phyloP scores from a whole-genome alignment of 257 asterid species.

The Craterostigma plantagineum region DNA sequence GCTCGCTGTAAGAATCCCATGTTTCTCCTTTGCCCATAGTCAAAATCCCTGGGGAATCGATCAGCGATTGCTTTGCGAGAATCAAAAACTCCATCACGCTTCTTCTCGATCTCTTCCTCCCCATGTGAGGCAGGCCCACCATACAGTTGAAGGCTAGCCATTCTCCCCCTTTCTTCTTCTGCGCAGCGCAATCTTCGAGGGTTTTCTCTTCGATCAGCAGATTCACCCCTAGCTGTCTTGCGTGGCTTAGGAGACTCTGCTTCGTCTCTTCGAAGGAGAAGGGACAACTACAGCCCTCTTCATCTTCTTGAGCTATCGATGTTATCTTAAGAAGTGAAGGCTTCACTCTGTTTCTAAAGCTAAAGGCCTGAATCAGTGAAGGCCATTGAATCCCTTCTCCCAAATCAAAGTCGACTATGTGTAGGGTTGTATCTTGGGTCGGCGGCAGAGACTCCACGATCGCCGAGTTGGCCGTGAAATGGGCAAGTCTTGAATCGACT shows the following conservation, averaged over 20 bases:
- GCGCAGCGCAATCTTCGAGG: slow-evolving; percentile 11
- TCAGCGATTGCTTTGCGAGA: slow-evolving; percentile 17
- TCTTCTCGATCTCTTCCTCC: slow-evolving; percentile 12
- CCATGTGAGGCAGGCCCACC: slow-evolving; percentile 40
- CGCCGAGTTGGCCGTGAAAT: slow-evolving; percentile 22
- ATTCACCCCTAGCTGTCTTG: slow-evolving; percentile 14
- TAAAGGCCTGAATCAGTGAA: slow-evolving; percentile 19
- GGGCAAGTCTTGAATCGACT: slow-evolving; percentile 28
- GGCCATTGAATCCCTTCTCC: slow-evolving; percentile 38
- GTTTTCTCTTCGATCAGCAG: slow-evolving; percentile 21
- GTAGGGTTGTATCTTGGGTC: slow-evolving; percentile 7
- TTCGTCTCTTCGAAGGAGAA: slow-evolving; percentile 23
- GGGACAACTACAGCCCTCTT: slow-evolving; percentile 6
- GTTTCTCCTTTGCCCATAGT: slow-evolving; percentile 35
- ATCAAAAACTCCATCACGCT: slow-evolving; percentile 18
- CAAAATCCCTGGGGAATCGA: slow-evolving; percentile 17
- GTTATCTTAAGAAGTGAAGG: slow-evolving; percentile 20
- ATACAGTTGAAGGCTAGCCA: slow-evolving; percentile 40
- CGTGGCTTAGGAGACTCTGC: slow-evolving; percentile 19
- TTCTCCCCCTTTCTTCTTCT: slow-evolving; percentile 12
- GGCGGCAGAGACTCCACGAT: slow-evolving; percentile 21
- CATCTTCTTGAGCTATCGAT: slow-evolving; percentile 14
- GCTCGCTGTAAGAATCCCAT: slow-evolving; percentile 6
- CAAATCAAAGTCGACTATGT: slow-evolving; percentile 23
- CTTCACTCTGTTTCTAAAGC: slow-evolving; percentile 8